A percentile compares a stretch with the other conserved stretches of the same genome.
Conservation (phyloP, 1,139 yeast genomes). For the Candida sojae region DNA sequence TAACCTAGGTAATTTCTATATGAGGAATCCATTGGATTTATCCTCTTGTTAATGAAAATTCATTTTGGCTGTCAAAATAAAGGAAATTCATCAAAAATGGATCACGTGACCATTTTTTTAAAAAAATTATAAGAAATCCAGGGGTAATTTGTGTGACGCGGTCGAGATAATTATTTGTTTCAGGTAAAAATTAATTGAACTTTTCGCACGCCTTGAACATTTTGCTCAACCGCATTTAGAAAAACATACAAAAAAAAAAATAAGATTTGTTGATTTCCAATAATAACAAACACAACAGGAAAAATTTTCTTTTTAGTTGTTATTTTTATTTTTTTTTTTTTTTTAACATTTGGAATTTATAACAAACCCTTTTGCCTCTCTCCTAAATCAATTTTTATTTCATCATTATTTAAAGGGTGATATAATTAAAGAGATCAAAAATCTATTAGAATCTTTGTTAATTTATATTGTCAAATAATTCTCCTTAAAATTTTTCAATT, state of each 20-base stretch:
- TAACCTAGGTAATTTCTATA: neutral
- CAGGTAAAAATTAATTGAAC: neutral
- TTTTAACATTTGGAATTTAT: neutral
- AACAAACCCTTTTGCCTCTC: neutral
- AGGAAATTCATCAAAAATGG: too few relatives aligned
- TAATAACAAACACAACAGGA: slow-evolving; percentile 1
- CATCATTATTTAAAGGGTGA: neutral
- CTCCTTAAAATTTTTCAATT: neutral
- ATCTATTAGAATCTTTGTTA: neutral
- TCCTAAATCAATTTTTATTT: neutral
- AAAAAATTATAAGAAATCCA: neutral
- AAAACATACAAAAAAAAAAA: neutral
- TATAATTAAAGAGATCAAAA: neutral
- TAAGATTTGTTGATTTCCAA: neutral
- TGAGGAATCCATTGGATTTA: neutral
- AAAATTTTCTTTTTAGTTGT: neutral
- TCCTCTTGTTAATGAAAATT: neutral
- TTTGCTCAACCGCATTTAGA: neutral
- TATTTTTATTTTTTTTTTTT: too few relatives aligned
- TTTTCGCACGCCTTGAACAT: neutral
- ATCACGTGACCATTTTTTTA: neutral
- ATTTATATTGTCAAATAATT: neutral
- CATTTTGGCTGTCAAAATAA: neutral
- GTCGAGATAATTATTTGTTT: neutral
- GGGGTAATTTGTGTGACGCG: neutral